Conservation (phyloP, 192 early-diverging fungal genomes). For the Umbelopsis ramanniana region DNA sequence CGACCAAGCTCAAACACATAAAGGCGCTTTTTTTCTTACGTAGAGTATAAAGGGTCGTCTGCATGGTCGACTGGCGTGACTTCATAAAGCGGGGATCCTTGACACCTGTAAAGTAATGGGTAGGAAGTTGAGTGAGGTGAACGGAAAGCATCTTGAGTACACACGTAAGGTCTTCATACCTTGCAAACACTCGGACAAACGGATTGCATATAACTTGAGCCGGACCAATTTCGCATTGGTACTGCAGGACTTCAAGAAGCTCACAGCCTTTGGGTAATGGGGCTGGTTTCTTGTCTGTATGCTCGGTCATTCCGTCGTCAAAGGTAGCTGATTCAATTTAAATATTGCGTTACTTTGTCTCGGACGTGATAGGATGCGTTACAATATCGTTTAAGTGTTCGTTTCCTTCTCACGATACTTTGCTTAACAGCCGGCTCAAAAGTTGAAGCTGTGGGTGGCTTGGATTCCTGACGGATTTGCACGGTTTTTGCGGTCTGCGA, state of each 20-base stretch:
- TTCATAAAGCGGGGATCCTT: conserved; percentile 5
- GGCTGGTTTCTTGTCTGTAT: not conserved
- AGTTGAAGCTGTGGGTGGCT: not conserved
- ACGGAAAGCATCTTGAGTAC: not conserved
- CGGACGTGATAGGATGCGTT: no score
- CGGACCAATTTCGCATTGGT: conserved; percentile 32
- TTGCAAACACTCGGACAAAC: conserved; percentile 21
- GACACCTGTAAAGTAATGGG: not conserved
- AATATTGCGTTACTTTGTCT: no score
- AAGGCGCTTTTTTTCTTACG: not conserved
- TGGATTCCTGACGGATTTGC: not conserved
- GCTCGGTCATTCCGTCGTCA: not conserved
- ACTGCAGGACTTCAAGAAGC: conserved; percentile 32
- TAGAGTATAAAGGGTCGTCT: not conserved
- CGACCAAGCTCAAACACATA: not conserved
- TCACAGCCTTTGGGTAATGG: conserved; percentile 20
- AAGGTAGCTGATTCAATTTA: no score
- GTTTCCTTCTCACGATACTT: no score
- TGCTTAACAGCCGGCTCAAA: no score
- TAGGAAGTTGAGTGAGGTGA: not conserved
- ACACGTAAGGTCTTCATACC: not conserved
- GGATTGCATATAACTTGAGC: conserved; percentile 23
- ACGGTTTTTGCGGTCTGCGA: no score
- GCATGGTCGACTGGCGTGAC: not conserved
- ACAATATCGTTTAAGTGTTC: no score